phyloP scores from a whole-genome alignment of 345 rosid species.

The Moringa oleifera region DNA sequence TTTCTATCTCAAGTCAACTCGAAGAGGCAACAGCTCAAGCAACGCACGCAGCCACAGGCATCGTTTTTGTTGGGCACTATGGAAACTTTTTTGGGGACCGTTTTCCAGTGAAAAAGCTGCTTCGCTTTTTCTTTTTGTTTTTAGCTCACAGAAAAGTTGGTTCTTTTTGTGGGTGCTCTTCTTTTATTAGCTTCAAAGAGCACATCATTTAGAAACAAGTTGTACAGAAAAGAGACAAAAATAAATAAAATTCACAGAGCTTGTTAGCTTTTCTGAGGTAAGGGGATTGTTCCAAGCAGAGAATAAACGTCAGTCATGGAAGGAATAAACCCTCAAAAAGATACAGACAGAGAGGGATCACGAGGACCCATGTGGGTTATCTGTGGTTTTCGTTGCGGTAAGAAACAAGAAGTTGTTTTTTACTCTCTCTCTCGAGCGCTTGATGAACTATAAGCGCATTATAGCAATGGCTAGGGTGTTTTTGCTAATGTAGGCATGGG shows the following conservation, averaged over 20 bases:
- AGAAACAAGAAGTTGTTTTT: conserved; percentile 3
- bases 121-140: not conserved
- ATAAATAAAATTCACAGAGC: not conserved
- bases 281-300: not conserved
- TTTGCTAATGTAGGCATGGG: conserved; percentile 3
- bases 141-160: no score
- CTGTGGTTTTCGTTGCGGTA: not conserved
- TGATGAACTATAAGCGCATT: not conserved
- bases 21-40: conserved; percentile 1
- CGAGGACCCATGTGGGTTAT: conserved; percentile 30
- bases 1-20: conserved; percentile 18
- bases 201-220: conserved; percentile 1
- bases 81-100: conserved; percentile 2
- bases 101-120: conserved; percentile 13
- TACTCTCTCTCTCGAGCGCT: no score
- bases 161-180: conserved; percentile 17
- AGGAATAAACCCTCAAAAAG: conserved; percentile 28
- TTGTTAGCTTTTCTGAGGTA: not conserved
- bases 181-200: not conserved
- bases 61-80: not conserved
- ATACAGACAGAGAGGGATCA: conserved; percentile 25
- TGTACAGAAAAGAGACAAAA: conserved; percentile 13
- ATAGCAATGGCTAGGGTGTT: not conserved
- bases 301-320: conserved; percentile 17
- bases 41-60: no score